phyloP scores from a whole-genome alignment of 176 grass and related monocot species.

The Rhipidocladum racemiflorum region DNA sequence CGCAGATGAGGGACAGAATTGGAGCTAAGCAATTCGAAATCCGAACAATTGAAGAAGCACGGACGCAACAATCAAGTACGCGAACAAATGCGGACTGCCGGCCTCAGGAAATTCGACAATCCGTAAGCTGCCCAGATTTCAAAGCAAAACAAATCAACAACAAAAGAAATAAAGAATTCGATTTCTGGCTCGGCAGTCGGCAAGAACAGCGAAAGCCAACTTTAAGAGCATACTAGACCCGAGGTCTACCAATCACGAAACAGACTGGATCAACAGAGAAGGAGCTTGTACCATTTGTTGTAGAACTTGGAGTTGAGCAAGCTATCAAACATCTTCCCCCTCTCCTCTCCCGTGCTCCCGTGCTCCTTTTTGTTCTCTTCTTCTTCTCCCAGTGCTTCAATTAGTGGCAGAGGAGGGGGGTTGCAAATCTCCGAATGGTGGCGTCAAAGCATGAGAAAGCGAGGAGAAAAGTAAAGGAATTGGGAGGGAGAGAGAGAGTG shows the following conservation, averaged over 20 bases:
- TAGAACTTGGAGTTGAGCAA: conserved; percentile 82
- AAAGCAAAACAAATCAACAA: background rate
- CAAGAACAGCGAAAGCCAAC: background rate
- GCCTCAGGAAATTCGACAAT: background rate
- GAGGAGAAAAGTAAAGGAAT: conserved; percentile 32
- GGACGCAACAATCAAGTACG: background rate
- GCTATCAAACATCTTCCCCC: conserved; percentile 63
- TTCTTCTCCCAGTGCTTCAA: conserved; percentile 2
- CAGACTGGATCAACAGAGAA: background rate
- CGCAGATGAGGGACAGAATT: background rate
- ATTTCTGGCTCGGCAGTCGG: background rate
- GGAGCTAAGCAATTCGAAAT: conserved; percentile 8
- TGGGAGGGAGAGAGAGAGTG: background rate
- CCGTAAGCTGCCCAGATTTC: background rate
- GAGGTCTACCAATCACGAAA: background rate
- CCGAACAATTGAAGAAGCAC: background rate
- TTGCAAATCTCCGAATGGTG: conserved; percentile 39
- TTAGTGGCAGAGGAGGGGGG: conserved; percentile 10
- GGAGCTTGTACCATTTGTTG: conserved; percentile 60
- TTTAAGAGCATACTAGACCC: background rate
- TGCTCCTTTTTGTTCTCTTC: background rate
- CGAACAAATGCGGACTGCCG: background rate
- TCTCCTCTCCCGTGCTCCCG: background rate
- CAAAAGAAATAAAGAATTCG: background rate
- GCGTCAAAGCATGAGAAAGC: conserved; percentile 54